Evolutionary conservation across 805 yeast genomes (phyloP).

Genomic region (Myxozyma neotropica): DNA sequence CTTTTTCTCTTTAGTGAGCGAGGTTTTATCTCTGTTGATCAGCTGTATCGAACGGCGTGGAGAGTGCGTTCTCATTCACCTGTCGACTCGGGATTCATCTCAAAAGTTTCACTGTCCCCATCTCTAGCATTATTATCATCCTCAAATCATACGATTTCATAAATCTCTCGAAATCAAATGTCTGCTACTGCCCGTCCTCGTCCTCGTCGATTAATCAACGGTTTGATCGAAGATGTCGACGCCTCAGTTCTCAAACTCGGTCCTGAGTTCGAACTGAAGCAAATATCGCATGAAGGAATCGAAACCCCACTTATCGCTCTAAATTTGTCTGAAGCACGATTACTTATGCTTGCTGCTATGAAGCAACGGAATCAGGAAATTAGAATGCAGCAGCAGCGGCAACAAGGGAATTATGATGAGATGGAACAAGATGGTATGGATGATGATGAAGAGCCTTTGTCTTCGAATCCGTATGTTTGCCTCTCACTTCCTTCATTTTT

Average conservation of each 20-base stretch:
- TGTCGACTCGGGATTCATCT: too few relatives aligned
- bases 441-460: constrained; percentile 41
- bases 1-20: too few relatives aligned
- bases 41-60: too few relatives aligned
- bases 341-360: constrained; percentile 86
- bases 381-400: constrained; percentile 37
- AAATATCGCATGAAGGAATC: constrained; percentile 78
- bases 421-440: constrained; percentile 45
- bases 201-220: constrained; percentile 66
- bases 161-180: background rate
- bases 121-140: too few relatives aligned
- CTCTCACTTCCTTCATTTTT: too few relatives aligned
- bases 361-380: constrained; percentile 67
- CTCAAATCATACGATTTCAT: too few relatives aligned
- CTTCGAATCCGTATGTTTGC: constrained; percentile 28
- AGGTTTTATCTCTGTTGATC: too few relatives aligned
- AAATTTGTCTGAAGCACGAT: constrained; percentile 85
- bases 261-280: constrained; percentile 84
- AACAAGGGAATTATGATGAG: constrained; percentile 35
- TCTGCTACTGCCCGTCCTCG: constrained; percentile 65
- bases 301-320: constrained; percentile 77
- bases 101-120: too few relatives aligned
- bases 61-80: background rate
- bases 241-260: constrained; percentile 86
- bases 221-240: constrained; percentile 86